Evolutionary conservation across 1,284 basidiomycete species (phyloP), one percentile per base, ranked within the genome.

Genomic region (Agroathelia rolfsii): DNA sequence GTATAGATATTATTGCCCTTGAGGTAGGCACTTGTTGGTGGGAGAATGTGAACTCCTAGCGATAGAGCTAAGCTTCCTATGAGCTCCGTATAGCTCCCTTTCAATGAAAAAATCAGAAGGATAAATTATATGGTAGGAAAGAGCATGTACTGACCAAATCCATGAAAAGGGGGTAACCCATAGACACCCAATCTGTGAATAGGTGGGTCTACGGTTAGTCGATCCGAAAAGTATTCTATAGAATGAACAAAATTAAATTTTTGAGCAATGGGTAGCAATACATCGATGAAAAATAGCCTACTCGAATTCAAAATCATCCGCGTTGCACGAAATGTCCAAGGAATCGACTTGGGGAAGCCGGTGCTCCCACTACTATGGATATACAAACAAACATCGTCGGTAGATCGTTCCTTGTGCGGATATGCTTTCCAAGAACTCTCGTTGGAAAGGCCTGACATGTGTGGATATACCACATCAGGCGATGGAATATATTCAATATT

Each of bases 401-500:
- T 10, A 4, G 2, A 6, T 3, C 53, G 47, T 6, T n/a, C 21
- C 1, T 34, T 26, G 0, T 43, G 34, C 28, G 39, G 37, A 2
- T 59, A 62, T 0, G 37, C 41, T 10, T 29, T 13, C 30, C 60
- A 62, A 0, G 39, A 14, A 31, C 58, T 43, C 1, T 38, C 15
- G 1, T 29, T 17, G 4, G 32, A 41, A 19, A 63, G 59, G 2
- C 30, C 4, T 2, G 51, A 59, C 3, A 62, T 48, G 3, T 46
- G 27, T 0, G 59, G 60, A 27, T 51, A 63, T 0, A 52, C n/a
- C 3, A 50, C 35, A 0, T 41, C 35, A 3, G 59, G 38, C 0
- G 45, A 26, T 1, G 60, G 55, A 2, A 47, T 42, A 19, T 60
- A 58, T 7, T 56, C 50, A n/a, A 61, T 45, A 3, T 22, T 24